Percentiles rank a stretch among this genome's conserved stretches.
phyloP scores from a whole-genome alignment of 495 filamentous ascomycete species.

The Cryomyces antarcticus region DNA sequence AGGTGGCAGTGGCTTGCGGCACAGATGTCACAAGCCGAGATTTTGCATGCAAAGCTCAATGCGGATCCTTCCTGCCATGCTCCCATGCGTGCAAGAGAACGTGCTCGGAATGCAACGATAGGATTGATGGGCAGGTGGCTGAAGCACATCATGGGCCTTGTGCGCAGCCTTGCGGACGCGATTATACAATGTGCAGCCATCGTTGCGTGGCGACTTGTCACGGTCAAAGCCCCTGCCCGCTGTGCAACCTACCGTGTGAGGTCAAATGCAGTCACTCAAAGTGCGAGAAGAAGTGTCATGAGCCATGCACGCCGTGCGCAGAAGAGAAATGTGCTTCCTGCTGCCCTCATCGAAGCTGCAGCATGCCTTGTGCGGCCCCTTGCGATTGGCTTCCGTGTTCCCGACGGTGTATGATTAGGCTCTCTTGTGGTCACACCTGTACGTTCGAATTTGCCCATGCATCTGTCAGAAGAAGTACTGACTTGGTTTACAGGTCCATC shows the following conservation, averaged over 20 bases:
- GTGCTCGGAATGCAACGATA: slow-evolving; percentile 30
- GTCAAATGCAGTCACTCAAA: slow-evolving; percentile 39
- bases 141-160: slow-evolving; percentile 29
- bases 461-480: slow-evolving; percentile 7
- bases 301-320: slow-evolving; percentile 47
- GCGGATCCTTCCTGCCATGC: slow-evolving; percentile 28
- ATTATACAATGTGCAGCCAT: slow-evolving; percentile 38
- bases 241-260: slow-evolving; percentile 36
- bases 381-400: slow-evolving; percentile 48
- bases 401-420: slow-evolving; percentile 30
- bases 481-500: slow-evolving; percentile 30
- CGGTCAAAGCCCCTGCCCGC: slow-evolving; percentile 26
- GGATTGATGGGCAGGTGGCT: slow-evolving; percentile 10
- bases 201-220: slow-evolving; percentile 35
- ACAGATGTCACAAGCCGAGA: slow-evolving; percentile 16
- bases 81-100: slow-evolving; percentile 36
- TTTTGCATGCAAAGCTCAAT: slow-evolving; percentile 28
- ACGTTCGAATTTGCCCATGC: slow-evolving; percentile 1
- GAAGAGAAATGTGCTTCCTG: slow-evolving; percentile 31
- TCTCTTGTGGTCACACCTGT: slow-evolving; percentile 34
- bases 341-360: slow-evolving; percentile 34
- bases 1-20: slow-evolving; percentile 28
- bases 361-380: slow-evolving; percentile 44
- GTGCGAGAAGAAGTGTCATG: slow-evolving; percentile 35
- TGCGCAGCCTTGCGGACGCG: slow-evolving; percentile 29